A percentile compares a stretch with the other conserved stretches of the same genome.
phyloP scores from a whole-genome alignment of 2,329 filamentous ascomycete species.

The Fulvia fulva region DNA sequence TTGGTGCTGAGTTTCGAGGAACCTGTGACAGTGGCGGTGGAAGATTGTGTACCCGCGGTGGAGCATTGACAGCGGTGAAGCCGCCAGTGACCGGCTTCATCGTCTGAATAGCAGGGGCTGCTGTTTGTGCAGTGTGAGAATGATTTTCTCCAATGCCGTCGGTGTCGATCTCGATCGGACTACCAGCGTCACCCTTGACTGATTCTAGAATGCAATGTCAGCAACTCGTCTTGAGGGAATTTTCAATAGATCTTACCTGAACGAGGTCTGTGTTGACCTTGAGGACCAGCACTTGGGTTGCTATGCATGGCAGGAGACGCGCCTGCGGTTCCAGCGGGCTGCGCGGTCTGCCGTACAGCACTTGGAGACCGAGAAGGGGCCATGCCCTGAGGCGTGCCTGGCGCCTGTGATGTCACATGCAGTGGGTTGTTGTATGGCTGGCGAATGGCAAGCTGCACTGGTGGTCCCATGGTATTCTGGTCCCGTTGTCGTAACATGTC shows the following conservation, averaged over 20 bases:
- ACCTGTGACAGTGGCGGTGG: not conserved
- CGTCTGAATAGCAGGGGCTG: not conserved
- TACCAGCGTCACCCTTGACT: not conserved
- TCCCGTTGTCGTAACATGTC: conserved; percentile 23
- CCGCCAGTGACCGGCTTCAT: not conserved
- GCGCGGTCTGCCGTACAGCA: not conserved
- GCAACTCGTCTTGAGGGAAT: not conserved
- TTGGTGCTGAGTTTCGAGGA: not conserved
- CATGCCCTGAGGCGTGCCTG: conserved; percentile 5
- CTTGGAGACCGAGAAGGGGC: conserved; percentile 7
- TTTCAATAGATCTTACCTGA: not conserved
- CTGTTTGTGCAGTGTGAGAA: not conserved
- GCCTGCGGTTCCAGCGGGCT: not conserved
- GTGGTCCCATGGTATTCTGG: conserved; percentile 20
- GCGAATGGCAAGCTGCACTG: conserved; percentile 9
- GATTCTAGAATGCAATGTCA: not conserved
- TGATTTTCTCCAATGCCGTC: not conserved
- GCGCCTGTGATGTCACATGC: conserved; percentile 14
- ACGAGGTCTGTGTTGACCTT: not conserved
- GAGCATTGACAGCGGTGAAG: conserved; percentile 7
- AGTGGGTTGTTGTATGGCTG: conserved; percentile 23
- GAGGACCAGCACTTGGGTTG: not conserved
- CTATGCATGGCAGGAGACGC: not conserved
- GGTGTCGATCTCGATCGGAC: conserved; percentile 5
- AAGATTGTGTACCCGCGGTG: no score